Conservation (phyloP, 148 eudicot genomes). For the Vaccinium corymbosum region DNA sequence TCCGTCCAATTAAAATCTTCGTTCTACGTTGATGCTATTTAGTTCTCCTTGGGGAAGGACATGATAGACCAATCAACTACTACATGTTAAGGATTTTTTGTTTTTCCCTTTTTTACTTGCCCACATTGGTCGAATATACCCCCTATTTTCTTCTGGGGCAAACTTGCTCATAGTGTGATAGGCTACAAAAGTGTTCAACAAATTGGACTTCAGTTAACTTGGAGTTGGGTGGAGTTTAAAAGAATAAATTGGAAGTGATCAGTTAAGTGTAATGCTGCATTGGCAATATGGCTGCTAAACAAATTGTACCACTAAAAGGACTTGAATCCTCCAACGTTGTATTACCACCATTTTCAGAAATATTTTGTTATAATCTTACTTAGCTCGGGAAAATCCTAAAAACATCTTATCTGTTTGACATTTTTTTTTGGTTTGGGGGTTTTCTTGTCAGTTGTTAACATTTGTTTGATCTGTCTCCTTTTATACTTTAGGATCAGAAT, state of each 20-base stretch:
- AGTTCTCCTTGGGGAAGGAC: not conserved
- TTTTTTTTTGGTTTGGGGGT: not conserved
- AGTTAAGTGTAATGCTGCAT: too few relatives aligned
- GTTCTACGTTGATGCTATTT: not conserved
- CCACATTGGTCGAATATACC: not conserved
- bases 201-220: not conserved
- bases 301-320: not conserved
- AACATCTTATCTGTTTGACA: not conserved
- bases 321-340: not conserved
- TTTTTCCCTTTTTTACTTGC: not conserved
- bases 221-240: too few relatives aligned
- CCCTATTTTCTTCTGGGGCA: not conserved
- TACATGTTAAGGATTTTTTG: not conserved
- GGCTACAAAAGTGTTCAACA: not conserved
- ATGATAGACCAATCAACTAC: not conserved
- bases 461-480: not conserved
- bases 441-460: not conserved
- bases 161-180: not conserved
- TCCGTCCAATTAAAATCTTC: not conserved
- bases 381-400: not conserved
- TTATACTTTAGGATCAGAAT: conserved; percentile 53
- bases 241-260: too few relatives aligned
- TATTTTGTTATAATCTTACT: not conserved
- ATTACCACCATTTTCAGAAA: too few relatives aligned
- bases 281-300: too few relatives aligned